Evolutionary conservation across 176 grass and related monocot genomes (phyloP), one percentile per base, ranked within the genome.

Genomic region (Bolboschoenus planiculmis): DNA sequence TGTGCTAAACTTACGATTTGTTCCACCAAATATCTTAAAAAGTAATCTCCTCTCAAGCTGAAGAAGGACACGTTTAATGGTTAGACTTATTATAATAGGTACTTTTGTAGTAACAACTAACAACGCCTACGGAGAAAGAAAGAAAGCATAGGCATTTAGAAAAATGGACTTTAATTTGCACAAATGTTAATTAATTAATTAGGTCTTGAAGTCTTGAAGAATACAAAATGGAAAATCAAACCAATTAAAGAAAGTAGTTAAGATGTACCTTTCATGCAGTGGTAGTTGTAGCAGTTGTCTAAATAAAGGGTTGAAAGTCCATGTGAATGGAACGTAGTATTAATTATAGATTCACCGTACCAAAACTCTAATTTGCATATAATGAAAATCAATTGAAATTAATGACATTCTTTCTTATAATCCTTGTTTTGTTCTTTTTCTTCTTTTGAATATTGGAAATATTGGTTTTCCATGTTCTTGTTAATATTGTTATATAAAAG

Each of bases 221-320:
- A 82, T 82, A 60, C 57, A 62, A 29, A 82, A 82, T 33, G n/a
- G 39, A 65, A 65, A 82, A 57, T 37, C 56, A 10, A 71, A 11
- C 20, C 31, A 71, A 53, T 84, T 54, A 56, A 84, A 68, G 30
- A 57, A 68, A 71, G 46, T 72, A 35, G 66, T 72, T 71, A 72
- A 71, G 46, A 84, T 44, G 64, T 42, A 50, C 11, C 57, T 55
- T 71, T 84, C 31, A 60, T 36, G 36, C 24, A 56, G 16, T 27
- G 72, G 39, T 65, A 65, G 53, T 84, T 54, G 56, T 78, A 62
- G 21, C 68, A 85, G 70, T 46, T 78, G 55, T 55, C 72, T 65
- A n/a, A 78, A 33, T 63, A 77, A 85, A 79, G 42, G 56, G 31
- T 34, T 29, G 27, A 55, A 85, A 26, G 14, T 65, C 50, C 58